Conservation (phyloP, 116 monocot genomes). For the Dioscorea cayenensis region DNA sequence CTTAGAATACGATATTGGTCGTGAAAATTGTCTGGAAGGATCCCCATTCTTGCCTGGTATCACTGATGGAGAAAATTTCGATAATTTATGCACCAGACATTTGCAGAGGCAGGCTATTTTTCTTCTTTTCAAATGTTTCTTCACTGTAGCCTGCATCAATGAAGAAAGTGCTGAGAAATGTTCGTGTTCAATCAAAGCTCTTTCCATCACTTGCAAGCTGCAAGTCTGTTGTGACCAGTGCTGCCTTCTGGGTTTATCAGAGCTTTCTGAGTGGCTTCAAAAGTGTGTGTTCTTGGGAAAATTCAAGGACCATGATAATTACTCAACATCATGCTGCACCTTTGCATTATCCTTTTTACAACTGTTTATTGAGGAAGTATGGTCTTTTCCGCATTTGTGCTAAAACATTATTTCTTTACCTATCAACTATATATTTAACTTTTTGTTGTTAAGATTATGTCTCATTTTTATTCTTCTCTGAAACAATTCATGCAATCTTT, state of each 20-base stretch:
- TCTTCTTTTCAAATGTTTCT: slow-evolving; percentile 66
- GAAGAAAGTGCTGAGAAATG: slow-evolving; percentile 22
- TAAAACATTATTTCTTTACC: neutral
- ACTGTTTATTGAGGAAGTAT: slow-evolving; percentile 82
- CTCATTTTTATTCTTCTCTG: neutral
- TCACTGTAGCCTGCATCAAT: slow-evolving; percentile 22
- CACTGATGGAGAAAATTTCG: slow-evolving; percentile 12
- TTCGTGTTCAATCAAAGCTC: slow-evolving; percentile 13
- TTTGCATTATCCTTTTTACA: slow-evolving; percentile 69
- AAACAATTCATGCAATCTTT: neutral
- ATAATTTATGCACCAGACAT: slow-evolving; percentile 29
- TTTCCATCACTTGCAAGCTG: slow-evolving; percentile 10
- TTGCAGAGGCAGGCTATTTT: slow-evolving; percentile 62
- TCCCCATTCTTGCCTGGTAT: slow-evolving; percentile 61
- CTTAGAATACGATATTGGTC: slow-evolving; percentile 14
- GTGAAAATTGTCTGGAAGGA: slow-evolving; percentile 47
- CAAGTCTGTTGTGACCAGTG: slow-evolving; percentile 21
- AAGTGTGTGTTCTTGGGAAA: slow-evolving; percentile 23
- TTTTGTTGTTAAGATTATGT: neutral
- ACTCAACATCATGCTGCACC: slow-evolving; percentile 29
- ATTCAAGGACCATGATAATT: slow-evolving; percentile 10
- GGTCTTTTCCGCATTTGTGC: slow-evolving; percentile 3
- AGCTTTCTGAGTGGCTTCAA: slow-evolving; percentile 60
- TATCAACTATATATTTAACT: neutral
- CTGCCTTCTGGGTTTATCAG: slow-evolving; percentile 29